These are phyloP conservation scores for Boehmeria nivea DNA, from an alignment of 306 rosid species.

Conservation along the genomic window DNA sequence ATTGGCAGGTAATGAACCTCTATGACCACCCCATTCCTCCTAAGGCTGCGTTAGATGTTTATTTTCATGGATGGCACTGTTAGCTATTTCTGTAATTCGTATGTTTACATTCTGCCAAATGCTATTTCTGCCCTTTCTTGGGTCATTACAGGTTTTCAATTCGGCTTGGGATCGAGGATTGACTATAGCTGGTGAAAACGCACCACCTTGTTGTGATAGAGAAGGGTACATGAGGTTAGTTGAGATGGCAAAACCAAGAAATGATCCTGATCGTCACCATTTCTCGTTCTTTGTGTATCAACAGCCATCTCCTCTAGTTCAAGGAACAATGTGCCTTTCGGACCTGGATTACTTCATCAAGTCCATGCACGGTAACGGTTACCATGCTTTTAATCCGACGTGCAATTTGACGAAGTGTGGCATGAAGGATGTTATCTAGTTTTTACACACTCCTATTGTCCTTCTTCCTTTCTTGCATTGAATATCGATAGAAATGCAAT, in stretches of 20 bases:
- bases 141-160: conserved; percentile 52
- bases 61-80: conserved; percentile 4
- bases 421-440: not conserved
- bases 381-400: not conserved
- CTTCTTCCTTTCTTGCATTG: no score
- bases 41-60: not conserved
- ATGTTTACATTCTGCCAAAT: not conserved
- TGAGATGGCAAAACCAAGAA: conserved; percentile 82
- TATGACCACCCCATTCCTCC: not conserved
- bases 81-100: not conserved
- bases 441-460: no score
- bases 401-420: not conserved
- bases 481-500: no score
- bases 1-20: conserved; percentile 91
- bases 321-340: conserved; percentile 60
- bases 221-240: conserved; percentile 70
- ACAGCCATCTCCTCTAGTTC: conserved; percentile 61
- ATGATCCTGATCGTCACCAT: conserved; percentile 80
- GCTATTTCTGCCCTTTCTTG: no score
- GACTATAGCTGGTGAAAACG: conserved; percentile 77
- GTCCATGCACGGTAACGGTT: conserved; percentile 84
- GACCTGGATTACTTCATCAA: conserved; percentile 82
- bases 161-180: conserved; percentile 84
- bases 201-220: conserved; percentile 64
- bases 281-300: conserved; percentile 75